These are phyloP conservation scores for Wallacemonas sp. DNA, from an alignment of 208 protist species.

Conservation along the genomic window DNA sequence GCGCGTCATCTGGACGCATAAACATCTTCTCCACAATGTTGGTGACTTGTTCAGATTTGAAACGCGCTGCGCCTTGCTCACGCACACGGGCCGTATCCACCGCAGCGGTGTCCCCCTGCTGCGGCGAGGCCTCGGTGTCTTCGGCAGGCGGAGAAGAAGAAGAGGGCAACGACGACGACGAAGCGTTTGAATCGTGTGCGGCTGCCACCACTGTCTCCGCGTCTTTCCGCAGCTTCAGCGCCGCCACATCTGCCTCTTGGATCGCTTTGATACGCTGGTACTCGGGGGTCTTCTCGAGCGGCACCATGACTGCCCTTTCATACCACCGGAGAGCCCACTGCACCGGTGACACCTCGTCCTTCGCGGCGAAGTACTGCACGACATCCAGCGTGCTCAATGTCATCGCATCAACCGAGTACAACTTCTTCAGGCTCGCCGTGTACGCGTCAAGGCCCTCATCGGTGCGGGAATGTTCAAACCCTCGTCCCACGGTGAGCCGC, in stretches of 20 bases:
- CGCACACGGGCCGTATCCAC: neutral
- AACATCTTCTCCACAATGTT: constrained; percentile 84
- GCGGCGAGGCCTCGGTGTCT: no score
- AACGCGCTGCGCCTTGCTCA: constrained; percentile 26
- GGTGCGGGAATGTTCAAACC: constrained; percentile 54
- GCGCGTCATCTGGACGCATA: constrained; percentile 62
- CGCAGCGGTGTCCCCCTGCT: no score
- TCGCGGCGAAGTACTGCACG: constrained; percentile 83
- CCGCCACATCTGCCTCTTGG: constrained; percentile 34
- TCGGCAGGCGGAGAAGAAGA: no score
- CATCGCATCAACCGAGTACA: constrained; percentile 75
- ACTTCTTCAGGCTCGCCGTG: constrained; percentile 57
- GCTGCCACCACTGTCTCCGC: constrained; percentile 19
- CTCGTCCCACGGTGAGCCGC: constrained; percentile 61
- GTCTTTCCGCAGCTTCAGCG: constrained; percentile 25
- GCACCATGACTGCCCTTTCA: constrained; percentile 71
- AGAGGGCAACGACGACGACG: no score
- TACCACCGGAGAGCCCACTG: constrained; percentile 89
- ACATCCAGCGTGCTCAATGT: constrained; percentile 71
- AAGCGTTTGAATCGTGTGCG: neutral
- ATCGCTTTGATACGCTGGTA: constrained; percentile 66
- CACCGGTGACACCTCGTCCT: constrained; percentile 65
- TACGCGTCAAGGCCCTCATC: constrained; percentile 79
- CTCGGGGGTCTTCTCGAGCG: constrained; percentile 73
- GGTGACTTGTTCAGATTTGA: constrained; percentile 46